phyloP scores from a whole-genome alignment of 768 basidiomycete genomes.

The Mycena alexandri region DNA sequence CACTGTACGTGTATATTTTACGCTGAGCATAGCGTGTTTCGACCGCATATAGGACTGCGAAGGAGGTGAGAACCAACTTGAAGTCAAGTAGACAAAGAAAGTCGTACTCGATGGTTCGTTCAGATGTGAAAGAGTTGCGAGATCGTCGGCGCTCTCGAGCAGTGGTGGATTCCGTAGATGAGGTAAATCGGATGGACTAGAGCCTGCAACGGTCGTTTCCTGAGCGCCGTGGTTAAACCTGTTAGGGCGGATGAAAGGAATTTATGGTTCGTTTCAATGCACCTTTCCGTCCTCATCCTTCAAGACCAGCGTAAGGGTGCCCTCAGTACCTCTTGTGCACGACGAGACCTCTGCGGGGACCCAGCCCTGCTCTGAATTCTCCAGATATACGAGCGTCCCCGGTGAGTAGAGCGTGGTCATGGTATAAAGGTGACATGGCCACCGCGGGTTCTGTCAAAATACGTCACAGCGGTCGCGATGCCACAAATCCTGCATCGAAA shows the following conservation, averaged over 20 bases:
- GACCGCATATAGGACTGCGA: conserved; percentile 92
- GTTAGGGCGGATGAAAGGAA: conserved; percentile 36
- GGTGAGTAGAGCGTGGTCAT: conserved; percentile 73
- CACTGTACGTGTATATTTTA: conserved; percentile 98
- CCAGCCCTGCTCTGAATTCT: conserved; percentile 94
- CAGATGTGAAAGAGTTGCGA: conserved; percentile 96
- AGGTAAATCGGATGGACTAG: conserved; percentile 74
- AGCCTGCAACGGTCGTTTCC: conserved; percentile 85
- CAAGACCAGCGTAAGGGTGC: conserved; percentile 84
- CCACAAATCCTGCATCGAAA: too few relatives aligned
- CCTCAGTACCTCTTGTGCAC: conserved; percentile 69
- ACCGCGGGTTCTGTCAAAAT: too few relatives aligned
- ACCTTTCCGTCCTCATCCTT: conserved; percentile 93
- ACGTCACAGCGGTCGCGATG: background rate
- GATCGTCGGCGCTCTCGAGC: conserved; percentile 98
- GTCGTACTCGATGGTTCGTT: conserved; percentile 93
- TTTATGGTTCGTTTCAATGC: conserved; percentile 46
- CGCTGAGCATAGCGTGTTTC: conserved; percentile 96
- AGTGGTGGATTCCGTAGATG: conserved; percentile 96
- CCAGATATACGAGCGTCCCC: conserved; percentile 91
- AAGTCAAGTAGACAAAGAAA: conserved; percentile 20
- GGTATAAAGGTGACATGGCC: background rate
- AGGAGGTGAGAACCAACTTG: background rate
- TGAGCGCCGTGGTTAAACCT: conserved; percentile 45
- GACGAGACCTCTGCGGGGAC: conserved; percentile 85